These are phyloP conservation scores for Mortierella sp. DNA, from an alignment of 371 early-diverging fungal species.

Conservation along the genomic window DNA sequence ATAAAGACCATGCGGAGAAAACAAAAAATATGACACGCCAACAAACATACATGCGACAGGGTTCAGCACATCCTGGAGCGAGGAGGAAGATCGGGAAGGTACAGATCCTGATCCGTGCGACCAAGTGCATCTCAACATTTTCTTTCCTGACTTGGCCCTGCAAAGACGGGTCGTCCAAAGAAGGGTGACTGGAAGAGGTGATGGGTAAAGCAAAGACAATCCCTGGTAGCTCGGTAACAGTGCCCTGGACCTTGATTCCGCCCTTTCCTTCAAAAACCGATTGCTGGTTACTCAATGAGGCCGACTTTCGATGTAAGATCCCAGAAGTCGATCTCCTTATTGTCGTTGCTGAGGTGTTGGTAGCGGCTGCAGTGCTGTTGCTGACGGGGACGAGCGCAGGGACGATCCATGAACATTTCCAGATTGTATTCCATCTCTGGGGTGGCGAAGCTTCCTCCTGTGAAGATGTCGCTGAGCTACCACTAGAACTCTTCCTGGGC, in stretches of 20 bases:
- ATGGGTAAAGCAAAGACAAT: constrained; percentile 25
- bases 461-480: not conserved
- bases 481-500: not conserved
- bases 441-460: not conserved
- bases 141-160: constrained; percentile 16
- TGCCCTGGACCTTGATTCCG: constrained; percentile 32
- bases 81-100: constrained; percentile 42
- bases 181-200: not conserved
- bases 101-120: constrained; percentile 35
- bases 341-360: constrained; percentile 1
- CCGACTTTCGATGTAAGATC: constrained; percentile 16
- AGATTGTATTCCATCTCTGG: constrained; percentile 22
- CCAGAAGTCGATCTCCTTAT: constrained; percentile 3
- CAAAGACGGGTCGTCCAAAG: not conserved
- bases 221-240: constrained; percentile 31
- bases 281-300: constrained; percentile 27
- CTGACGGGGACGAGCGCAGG: constrained; percentile 27
- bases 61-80: constrained; percentile 29
- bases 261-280: constrained; percentile 26
- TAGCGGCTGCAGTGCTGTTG: not conserved
- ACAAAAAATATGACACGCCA: not conserved
- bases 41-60: constrained; percentile 41
- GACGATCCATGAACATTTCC: constrained; percentile 49
- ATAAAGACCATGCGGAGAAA: not conserved
- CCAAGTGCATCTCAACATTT: constrained; percentile 48